Base-by-base conservation (phyloP, 768 basidiomycete genomes). In the Russula olivacea region DNA sequence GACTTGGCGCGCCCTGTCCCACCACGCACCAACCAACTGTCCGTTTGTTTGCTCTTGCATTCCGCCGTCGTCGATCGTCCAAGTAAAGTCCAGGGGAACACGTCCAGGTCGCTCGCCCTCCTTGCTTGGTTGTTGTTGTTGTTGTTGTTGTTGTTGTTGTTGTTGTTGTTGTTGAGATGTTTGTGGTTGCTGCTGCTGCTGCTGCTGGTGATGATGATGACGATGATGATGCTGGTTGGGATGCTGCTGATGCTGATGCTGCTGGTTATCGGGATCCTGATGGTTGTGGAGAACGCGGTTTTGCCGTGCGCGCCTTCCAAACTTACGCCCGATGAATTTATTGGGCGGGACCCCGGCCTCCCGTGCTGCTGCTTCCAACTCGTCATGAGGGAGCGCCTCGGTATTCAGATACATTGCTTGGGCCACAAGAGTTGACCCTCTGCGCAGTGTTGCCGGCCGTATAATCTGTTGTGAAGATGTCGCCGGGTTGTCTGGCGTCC, bases 341-440 rank as follows among this genome's bases (percentile, higher is more conserved):
- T 77, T 74, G 1, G 86, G 76, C 0, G 87, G 80, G 0, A 83
- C 81, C 3, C 87, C 86, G 4, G 87, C 84, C 71, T 90, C 89
- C 67, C 84, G 75, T 4, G 87, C 84, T 3, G 87, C 83, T 21
- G 77, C 78, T 63, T 86, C 80, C 14, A 87, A 77, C 71, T 87
- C 80, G 9, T 72, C 72, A 34, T 75, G 75, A 14, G 80, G 76
- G 50, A 91, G 76, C 5, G 79, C 87, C 64, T 82, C 80, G 41
- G 88, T 67, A 70, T 91, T 89, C 15, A 91, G 75, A 64, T 80
- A 80, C 78, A 80, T 83, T 12, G 81, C 23, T 23, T 47, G 55
- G 2, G 54, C 15, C 80, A 23, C 71, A 77, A 57, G 69, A 36
- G 12, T 62, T 54, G 56, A 25, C 21, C 54, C 36, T 68, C 55